A percentile compares a stretch with the other conserved stretches of the same genome.
These are phyloP conservation scores for Grammothele lineata DNA, from an alignment of 768 basidiomycete genomes.

Conservation along the genomic window DNA sequence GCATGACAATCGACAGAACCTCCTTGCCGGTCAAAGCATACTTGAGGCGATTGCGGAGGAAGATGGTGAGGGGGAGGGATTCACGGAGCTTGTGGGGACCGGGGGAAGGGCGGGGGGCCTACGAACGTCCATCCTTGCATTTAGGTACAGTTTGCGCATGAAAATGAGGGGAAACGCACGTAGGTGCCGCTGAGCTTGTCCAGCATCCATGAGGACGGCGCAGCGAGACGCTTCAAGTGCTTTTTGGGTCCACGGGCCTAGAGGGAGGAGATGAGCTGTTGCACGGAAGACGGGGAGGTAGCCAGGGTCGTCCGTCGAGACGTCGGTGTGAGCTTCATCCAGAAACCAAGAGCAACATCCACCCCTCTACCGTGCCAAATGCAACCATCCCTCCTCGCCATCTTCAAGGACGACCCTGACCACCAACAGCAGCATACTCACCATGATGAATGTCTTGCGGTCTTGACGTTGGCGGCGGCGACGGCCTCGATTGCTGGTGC, in stretches of 20 bases:
- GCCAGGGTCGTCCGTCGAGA: conserved; percentile 3
- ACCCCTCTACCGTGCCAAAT: conserved; percentile 17
- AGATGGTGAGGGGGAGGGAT: conserved; percentile 93
- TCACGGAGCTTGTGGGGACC: conserved; percentile 99
- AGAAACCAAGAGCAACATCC: conserved; percentile 24
- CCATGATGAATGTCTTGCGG: conserved; percentile 33
- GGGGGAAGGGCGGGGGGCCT: conserved; percentile 96
- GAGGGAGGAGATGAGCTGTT: conserved; percentile 22
- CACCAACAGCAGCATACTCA: conserved; percentile 26
- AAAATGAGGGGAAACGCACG: conserved; percentile 43
- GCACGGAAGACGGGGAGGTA: neutral
- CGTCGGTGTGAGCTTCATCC: conserved; percentile 31
- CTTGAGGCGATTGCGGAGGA: conserved; percentile 98
- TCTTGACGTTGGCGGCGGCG: conserved; percentile 31
- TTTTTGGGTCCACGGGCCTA: conserved; percentile 98
- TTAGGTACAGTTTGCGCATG: neutral
- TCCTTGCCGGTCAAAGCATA: conserved; percentile 97
- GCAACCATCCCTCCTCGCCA: conserved; percentile 2
- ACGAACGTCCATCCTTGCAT: neutral
- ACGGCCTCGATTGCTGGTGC: conserved; percentile 22
- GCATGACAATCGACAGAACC: conserved; percentile 91
- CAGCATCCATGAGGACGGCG: conserved; percentile 99
- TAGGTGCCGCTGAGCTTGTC: conserved; percentile 97
- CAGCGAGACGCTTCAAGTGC: conserved; percentile 95
- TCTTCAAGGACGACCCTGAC: conserved; percentile 5